Evolutionary conservation across 805 yeast genomes (phyloP).

Genomic region (Saturnispora quitensis): DNA sequence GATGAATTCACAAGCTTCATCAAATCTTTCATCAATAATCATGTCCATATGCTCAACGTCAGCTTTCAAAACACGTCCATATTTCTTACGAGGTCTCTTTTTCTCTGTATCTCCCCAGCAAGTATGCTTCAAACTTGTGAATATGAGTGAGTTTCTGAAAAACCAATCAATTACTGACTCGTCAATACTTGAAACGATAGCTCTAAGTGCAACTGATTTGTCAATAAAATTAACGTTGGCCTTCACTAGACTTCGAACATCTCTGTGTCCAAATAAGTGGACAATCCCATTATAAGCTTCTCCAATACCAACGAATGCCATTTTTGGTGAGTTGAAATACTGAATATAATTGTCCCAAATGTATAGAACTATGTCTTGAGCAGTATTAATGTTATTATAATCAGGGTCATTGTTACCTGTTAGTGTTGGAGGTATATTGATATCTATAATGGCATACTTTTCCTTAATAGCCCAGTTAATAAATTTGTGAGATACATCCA

Average conservation of each 20-base stretch:
- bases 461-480: slow-evolving; percentile 54
- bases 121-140: slow-evolving; percentile 63
- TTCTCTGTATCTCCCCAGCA: slow-evolving; percentile 56
- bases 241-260: slow-evolving; percentile 50
- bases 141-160: slow-evolving; percentile 74
- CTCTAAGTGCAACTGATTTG: slow-evolving; percentile 54
- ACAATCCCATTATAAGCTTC: slow-evolving; percentile 83
- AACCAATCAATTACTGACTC: slow-evolving; percentile 90
- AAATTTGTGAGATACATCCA: slow-evolving; percentile 64
- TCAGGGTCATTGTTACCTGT: slow-evolving; percentile 37
- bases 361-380: slow-evolving; percentile 71
- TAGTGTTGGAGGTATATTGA: slow-evolving; percentile 61
- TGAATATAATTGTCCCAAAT: slow-evolving; percentile 88
- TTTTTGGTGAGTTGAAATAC: slow-evolving; percentile 59
- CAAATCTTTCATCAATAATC: slow-evolving; percentile 70
- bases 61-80: slow-evolving; percentile 78
- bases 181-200: slow-evolving; percentile 79
- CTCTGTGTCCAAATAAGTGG: slow-evolving; percentile 79
- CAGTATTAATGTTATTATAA: slow-evolving; percentile 53
- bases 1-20: slow-evolving; percentile 78
- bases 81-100: slow-evolving; percentile 81
- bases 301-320: slow-evolving; percentile 82
- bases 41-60: slow-evolving; percentile 67
- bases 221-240: slow-evolving; percentile 67
- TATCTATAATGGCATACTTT: slow-evolving; percentile 73